These are phyloP conservation scores for Calocera cornea DNA, from an alignment of 768 basidiomycete genomes.

Conservation along the genomic window DNA sequence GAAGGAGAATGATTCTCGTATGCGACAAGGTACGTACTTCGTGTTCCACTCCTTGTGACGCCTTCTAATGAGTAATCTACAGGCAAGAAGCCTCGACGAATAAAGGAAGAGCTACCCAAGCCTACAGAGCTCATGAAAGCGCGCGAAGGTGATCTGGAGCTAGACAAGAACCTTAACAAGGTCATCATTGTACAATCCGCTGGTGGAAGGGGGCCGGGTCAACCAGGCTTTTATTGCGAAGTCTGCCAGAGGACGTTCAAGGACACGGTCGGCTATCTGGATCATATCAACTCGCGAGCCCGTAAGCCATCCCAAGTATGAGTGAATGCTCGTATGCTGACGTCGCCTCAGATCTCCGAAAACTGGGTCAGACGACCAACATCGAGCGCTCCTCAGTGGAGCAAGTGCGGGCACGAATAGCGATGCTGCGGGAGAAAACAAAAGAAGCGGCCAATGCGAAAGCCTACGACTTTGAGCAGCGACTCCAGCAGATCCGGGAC, in stretches of 20 bases:
- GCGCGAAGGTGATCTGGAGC: slow-evolving; percentile 68
- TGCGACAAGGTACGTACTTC: slow-evolving; percentile 56
- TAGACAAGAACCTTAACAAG: slow-evolving; percentile 91
- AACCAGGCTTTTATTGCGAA: slow-evolving; percentile 91
- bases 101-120: slow-evolving; percentile 67
- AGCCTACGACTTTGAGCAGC: slow-evolving; percentile 86
- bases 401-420: slow-evolving; percentile 87
- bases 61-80: slow-evolving; percentile 5
- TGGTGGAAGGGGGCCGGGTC: slow-evolving; percentile 69
- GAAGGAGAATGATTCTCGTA: slow-evolving; percentile 69
- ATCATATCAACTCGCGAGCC: slow-evolving; percentile 87
- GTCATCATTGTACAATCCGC: slow-evolving; percentile 85
- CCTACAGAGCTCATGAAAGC: slow-evolving; percentile 88
- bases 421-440: slow-evolving; percentile 72
- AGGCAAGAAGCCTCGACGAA: slow-evolving; percentile 71
- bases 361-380: slow-evolving; percentile 90
- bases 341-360: slow-evolving; percentile 59
- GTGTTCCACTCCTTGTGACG: not conserved
- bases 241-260: slow-evolving; percentile 83
- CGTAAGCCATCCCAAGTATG: slow-evolving; percentile 42
- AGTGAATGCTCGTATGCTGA: not conserved
- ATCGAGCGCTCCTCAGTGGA: slow-evolving; percentile 79
- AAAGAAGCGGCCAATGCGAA: slow-evolving; percentile 71
- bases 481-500: slow-evolving; percentile 66
- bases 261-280: slow-evolving; percentile 84